Base-by-base conservation (phyloP, 2,329 filamentous ascomycete species). In the Geosmithia flava region DNA sequence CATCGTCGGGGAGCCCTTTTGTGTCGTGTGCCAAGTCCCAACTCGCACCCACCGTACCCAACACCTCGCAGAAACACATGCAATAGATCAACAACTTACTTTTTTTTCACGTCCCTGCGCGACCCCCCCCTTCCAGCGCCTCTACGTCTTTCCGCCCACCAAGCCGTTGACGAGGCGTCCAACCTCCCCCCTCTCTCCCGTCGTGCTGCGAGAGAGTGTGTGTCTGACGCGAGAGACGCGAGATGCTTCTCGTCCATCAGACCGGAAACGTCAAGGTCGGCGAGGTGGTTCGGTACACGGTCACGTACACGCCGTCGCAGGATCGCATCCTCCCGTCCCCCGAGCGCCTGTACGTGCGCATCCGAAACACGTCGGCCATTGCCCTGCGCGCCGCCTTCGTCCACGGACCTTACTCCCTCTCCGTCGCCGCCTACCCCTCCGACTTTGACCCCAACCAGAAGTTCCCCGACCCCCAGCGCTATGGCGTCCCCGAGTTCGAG, bases 311-410 rank as follows among this genome's bases (percentile, higher is more conserved):
- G 1, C 93, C 93, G 3, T 83, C 84, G 40, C 76, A 81, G 58
- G 93, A 97, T 66, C 87, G 87, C 55, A 94, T 96, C 60, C 76
- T 95, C 3, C 93, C 93, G 3, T 84, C 87, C 4, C 91, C 91
- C 27, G 72, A 84, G 54, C 75, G 81, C 56, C 79, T 98, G 39
- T 80, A 87, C 65, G 78, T 98, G 44, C 88, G 87, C 56, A 82
- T 98, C 62, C 91, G 87, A 63, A 98, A 98, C 65, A 90, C 87
- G 10, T 93, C 86, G 40, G 85, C 87, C 49, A 87, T 95, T 53
- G 87, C 93, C 16, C 73, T 97, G 40, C 87, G 93, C 59, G 93
- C 93, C 48, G 93, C 93, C 49, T 98, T 96, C 63, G 83, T 98
- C 48, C 93, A 96, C 67, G 93, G 93, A 0, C 93, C 93, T 1